Base-by-base conservation (phyloP, 345 rosid genomes). In the Camelina neglecta region DNA sequence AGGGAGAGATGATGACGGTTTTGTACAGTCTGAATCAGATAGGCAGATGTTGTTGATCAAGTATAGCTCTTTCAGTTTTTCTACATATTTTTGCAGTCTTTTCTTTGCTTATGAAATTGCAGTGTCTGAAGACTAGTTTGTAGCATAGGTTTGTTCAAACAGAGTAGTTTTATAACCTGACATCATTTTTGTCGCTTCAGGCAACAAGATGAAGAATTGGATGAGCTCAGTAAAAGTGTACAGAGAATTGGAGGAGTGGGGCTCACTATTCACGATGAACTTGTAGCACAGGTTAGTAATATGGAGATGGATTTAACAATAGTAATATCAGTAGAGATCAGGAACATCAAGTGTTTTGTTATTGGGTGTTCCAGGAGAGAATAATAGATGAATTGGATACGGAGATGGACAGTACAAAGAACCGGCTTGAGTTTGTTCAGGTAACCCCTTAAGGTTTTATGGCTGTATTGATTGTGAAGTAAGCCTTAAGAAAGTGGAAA, bases 141-240 rank as follows among this genome's bases (percentile, higher is more conserved):
- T 47, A 55, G 54, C 45, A n/a, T 29, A 66, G 63, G 65, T 31
- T 38, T 3, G 21, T 58, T 64, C 55, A 47, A 38, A 77, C 8
- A 48, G 55, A 38, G 67, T 20, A 47, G 20, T 58, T 67, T 63
- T 7, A 3, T 73, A 60, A 66, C 53, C 42, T 67, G 35, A 60
- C 57, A 59, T 47, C 7, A n/a, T 42, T 21, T 56, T 42, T 15
- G n/a, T 64, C 49, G 44, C 33, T 67, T 73, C 68, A 95, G 99
- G 89, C 93, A 87, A 82, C 99, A 95, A 71, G 98, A 95, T 51
- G 96, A 95, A 74, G 99, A 95, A 81, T 80, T 95, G 85, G 99
- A 95, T 75, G 96, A 90, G 79, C 92, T 95, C 11, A 95, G 99
- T 80, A 86, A 83, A 24, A 95, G 97, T 60, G 97, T 95, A 76